Evolutionary conservation across 352 stramenopile genomes (phyloP), one percentile per base, ranked within the genome.

Genomic region (Thalassiosira sp.): DNA sequence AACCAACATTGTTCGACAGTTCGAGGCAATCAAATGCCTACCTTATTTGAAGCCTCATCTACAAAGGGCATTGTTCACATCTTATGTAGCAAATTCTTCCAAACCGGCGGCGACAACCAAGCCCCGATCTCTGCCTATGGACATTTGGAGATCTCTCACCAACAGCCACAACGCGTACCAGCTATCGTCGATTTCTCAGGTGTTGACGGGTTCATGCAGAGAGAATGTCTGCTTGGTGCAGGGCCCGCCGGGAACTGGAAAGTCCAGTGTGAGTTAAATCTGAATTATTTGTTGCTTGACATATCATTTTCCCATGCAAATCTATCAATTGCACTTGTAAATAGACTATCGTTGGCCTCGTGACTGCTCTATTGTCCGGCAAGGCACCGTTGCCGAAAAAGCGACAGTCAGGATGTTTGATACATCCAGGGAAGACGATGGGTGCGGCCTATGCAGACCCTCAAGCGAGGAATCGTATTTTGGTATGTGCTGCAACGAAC

Each of bases 401-500:
- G 24, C 59, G 63, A 3, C 70, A 75, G 43, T 74, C 52, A 24
- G 60, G 68, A 7, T 76, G 62, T 43, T 43, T 80, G 15, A 75
- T 85, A 48, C 77, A 81, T 27, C 24, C 71, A n/a, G 72, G 66
- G 0, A 81, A 81, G 24, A 76, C 71, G 40, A 75, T 79, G 60
- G 76, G 69, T 8, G 33, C 37, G 33, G 60, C 58, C 54, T 42
- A 64, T 8, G 5, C 16, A 45, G 45, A 77, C 16, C 61, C 57
- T 10, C 58, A 61, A 20, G 77, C 69, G 28, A 57, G 60, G 18
- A 73, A 76, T 64, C 40, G 72, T 25, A 82, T 86, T 42, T 69
- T 81, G 42, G 54, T 86, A 33, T 86, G 78, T 58, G 72, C 73
- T 1, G 59, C 78, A 16, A 81, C 79, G 33, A 86, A 86, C 67